These are phyloP conservation scores for Aphanomyces stellatus DNA, from an alignment of 352 stramenopile species.

Conservation along the genomic window DNA sequence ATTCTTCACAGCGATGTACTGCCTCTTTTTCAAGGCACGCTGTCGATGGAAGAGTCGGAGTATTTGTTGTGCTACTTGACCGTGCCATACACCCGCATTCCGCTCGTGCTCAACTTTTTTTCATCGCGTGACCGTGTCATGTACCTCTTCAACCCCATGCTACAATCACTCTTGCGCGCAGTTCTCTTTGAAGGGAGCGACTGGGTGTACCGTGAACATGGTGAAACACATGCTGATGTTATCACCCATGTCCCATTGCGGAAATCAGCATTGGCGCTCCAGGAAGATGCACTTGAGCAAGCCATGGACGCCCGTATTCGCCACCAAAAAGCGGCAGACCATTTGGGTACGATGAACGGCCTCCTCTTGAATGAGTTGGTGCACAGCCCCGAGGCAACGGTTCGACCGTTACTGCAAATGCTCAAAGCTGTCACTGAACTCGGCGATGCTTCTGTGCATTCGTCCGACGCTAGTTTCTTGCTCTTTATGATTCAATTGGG, in stretches of 20 bases:
- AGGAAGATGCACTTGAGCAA: slow-evolving; percentile 68
- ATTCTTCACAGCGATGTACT: slow-evolving; percentile 96
- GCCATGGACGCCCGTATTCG: slow-evolving; percentile 62
- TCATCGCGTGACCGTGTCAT: slow-evolving; percentile 83
- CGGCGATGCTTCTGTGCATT: slow-evolving; percentile 72
- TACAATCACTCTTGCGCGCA: slow-evolving; percentile 78
- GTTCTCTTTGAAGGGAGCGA: slow-evolving; percentile 87
- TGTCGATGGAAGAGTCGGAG: slow-evolving; percentile 95
- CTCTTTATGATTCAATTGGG: slow-evolving; percentile 83
- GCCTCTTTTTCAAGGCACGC: slow-evolving; percentile 93
- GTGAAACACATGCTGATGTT: slow-evolving; percentile 47
- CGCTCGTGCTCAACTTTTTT: slow-evolving; percentile 97
- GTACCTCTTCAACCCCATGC: slow-evolving; percentile 77
- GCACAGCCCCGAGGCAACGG: slow-evolving; percentile 88
- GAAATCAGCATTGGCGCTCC: slow-evolving; percentile 72
- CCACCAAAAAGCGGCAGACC: slow-evolving; percentile 75
- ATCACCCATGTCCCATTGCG: slow-evolving; percentile 71
- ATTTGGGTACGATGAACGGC: slow-evolving; percentile 93
- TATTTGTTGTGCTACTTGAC: slow-evolving; percentile 98
- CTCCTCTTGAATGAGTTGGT: slow-evolving; percentile 97
- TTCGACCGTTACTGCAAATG: slow-evolving; percentile 72
- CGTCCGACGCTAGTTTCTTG: slow-evolving; percentile 73
- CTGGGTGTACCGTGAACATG: slow-evolving; percentile 57
- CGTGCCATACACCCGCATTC: slow-evolving; percentile 97
- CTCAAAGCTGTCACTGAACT: slow-evolving; percentile 73